These are phyloP conservation scores for Pyricularia pennisetigena DNA, from an alignment of 2,329 filamentous ascomycete species.

Conservation along the genomic window DNA sequence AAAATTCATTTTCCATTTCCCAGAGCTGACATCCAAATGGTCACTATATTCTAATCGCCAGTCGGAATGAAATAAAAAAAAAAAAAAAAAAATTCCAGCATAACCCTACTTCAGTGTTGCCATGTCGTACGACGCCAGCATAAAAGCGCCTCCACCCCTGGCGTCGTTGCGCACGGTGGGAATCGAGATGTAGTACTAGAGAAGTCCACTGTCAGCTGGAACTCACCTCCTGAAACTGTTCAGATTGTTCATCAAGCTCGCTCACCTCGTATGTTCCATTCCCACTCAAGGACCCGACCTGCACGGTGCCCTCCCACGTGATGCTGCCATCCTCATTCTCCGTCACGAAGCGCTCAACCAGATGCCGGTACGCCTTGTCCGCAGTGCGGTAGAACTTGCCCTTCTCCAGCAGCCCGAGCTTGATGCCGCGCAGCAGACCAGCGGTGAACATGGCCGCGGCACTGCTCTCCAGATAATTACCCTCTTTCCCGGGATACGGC, in stretches of 20 bases:
- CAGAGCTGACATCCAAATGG: too few species aligned
- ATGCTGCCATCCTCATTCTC: background rate
- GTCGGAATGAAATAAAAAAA: too few species aligned
- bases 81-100: background rate
- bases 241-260: too few species aligned
- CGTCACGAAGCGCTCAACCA: background rate
- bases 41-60: too few species aligned
- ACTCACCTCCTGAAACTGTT: background rate
- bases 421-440: conserved; percentile 25
- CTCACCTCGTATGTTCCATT: conserved; percentile 2
- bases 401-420: background rate
- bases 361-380: background rate
- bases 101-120: background rate
- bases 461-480: conserved; percentile 53
- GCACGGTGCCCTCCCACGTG: conserved; percentile 2
- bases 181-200: conserved; percentile 2
- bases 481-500: conserved; percentile 31
- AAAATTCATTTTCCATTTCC: too few species aligned
- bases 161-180: background rate
- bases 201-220: background rate
- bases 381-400: background rate
- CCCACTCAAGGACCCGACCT: conserved; percentile 1
- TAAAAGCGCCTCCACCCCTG: background rate
- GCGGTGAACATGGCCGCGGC: conserved; percentile 49
- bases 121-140: background rate